Evolutionary conservation across 1,284 basidiomycete species (phyloP).

Genomic region (Papiliotrema terrestris): DNA sequence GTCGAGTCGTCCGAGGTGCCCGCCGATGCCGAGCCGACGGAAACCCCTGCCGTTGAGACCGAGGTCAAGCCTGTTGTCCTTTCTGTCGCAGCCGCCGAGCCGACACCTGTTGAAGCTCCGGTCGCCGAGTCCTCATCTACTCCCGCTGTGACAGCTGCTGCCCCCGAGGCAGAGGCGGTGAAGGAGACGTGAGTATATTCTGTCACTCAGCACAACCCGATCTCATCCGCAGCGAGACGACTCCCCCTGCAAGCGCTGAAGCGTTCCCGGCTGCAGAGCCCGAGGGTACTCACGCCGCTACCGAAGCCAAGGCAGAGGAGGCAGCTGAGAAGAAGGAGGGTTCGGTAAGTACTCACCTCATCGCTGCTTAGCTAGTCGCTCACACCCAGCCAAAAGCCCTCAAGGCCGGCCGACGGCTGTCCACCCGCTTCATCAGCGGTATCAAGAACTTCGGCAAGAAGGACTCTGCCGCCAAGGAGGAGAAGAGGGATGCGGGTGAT

Average conservation of each 20-base stretch:
- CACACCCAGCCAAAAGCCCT: conserved; percentile 23
- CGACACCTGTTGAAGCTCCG: conserved; percentile 11
- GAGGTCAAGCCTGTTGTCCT: conserved; percentile 6
- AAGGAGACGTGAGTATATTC: conserved; percentile 30
- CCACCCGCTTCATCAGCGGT: conserved; percentile 41
- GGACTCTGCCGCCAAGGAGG: conserved; percentile 26
- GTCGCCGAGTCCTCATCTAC: conserved; percentile 13
- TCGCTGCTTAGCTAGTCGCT: neutral
- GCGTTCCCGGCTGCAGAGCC: conserved; percentile 8
- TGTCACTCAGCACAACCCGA: neutral
- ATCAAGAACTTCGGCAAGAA: conserved; percentile 30
- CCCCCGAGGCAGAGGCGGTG: conserved; percentile 20
- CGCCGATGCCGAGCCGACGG: conserved; percentile 1
- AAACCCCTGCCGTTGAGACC: conserved; percentile 2
- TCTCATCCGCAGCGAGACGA: conserved; percentile 18
- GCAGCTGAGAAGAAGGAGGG: conserved; percentile 12
- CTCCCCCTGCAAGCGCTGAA: conserved; percentile 15
- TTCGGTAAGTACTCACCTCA: conserved; percentile 4
- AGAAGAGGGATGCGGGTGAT: conserved; percentile 22
- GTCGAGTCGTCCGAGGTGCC: conserved; percentile 1
- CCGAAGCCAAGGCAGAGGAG: neutral
- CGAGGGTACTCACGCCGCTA: conserved; percentile 9
- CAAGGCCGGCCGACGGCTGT: conserved; percentile 43
- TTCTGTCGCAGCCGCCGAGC: conserved; percentile 6
- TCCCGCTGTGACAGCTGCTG: conserved; percentile 11